A percentile compares a stretch with the other conserved stretches of the same genome.
Conservation (phyloP, 257 asterid genomes). For the Cynanchum wilfordii region DNA sequence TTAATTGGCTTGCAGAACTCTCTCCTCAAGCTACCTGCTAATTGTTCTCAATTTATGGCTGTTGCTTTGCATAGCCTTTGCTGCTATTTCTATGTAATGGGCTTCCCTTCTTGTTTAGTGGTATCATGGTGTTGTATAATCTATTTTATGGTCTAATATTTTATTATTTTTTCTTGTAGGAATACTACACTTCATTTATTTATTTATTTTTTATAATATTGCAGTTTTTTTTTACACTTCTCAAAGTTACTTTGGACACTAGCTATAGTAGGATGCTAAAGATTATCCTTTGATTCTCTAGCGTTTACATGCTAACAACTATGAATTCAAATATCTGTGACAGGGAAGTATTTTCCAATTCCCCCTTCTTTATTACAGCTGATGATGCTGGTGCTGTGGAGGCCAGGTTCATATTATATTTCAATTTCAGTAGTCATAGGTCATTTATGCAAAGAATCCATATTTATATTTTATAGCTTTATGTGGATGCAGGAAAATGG, state of each 20-base stretch:
- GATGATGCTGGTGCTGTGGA: constrained; percentile 78
- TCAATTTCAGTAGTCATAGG: constrained; percentile 13
- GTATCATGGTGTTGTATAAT: not conserved
- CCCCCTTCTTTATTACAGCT: constrained; percentile 88
- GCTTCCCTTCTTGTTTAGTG: not conserved
- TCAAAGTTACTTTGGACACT: not conserved
- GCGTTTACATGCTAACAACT: constrained; percentile 9
- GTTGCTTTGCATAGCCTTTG: not conserved
- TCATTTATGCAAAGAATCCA: not conserved
- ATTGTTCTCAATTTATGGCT: not conserved
- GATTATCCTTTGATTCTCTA: not conserved
- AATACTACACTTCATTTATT: not conserved
- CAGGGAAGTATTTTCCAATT: constrained; percentile 84
- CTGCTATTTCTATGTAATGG: not conserved
- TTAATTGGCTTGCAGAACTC: not conserved
- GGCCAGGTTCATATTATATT: constrained; percentile 48
- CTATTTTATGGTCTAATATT: not conserved
- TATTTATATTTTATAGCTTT: not conserved
- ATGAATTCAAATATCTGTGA: constrained; percentile 17
- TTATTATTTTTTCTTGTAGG: not conserved
- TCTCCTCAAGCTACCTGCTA: not conserved
- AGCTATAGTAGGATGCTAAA: not conserved
- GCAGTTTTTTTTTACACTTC: not conserved
- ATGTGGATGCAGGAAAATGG: constrained; percentile 47
- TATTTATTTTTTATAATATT: no score